Base-by-base conservation (phyloP, 306 rosid species). In the Cicer chorassanicum region DNA sequence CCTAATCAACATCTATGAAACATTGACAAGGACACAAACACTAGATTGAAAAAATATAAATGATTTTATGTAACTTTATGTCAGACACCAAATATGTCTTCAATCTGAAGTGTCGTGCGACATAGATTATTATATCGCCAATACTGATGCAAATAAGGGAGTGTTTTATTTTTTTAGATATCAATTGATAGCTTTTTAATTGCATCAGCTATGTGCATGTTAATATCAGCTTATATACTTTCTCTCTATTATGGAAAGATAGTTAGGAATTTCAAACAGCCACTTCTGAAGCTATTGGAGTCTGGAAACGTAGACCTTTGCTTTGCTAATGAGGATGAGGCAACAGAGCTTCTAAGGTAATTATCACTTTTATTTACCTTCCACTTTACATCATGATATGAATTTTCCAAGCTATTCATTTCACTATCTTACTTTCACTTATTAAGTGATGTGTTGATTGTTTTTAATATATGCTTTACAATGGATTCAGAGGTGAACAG, bases 281-380 rank as follows among this genome's bases (percentile, higher is more conserved):
- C 91, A 50, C 97, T 92, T 78, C 79, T 90, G 48, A 60, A 87
- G 74, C 80, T 94, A 68, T 78, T 94, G 80, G 85, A 89, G 73
- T 92, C 96, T 0, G 91, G 96, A 80, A 72, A 70, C 62, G 73
- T 92, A 68, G 96, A 94, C 89, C 96, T 94, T 54, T 94, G 99
- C 86, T 94, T 92, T 84, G 96, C 96, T 77, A 94, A 94, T 55
- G 99, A 94, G 84, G 99, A 94, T 71, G 99, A 94, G 76, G 99
- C 99, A 77, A 81, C 92, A 56, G 99, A 92, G 81, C 88, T 94
- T 82, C 57, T 94, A 66, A 87, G 99, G 99, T 94, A 82, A 71
- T 34, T 76, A 11, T 43, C 65, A 4, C 60, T 82, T 46, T 75
- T 14, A 41, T 72, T 55, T 46, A 38, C 36, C 36, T 29, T 29